Conservation (phyloP, 1,139 yeast genomes). For the Debaryomycetaceae sp. region DNA sequence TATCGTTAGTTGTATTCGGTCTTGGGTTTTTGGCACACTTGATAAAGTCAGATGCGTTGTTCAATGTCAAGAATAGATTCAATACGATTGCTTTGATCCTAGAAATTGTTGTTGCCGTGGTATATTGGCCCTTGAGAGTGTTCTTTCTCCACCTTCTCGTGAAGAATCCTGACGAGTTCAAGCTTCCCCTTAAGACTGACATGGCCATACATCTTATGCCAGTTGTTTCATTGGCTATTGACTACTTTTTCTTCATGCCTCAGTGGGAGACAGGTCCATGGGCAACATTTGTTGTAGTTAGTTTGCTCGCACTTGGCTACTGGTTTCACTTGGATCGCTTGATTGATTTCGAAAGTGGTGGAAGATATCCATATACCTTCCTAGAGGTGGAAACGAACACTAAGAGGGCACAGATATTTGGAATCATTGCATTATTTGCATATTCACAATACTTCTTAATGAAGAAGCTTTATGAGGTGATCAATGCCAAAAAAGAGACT, state of each 20-base stretch:
- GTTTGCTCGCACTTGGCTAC: slow-evolving; percentile 43
- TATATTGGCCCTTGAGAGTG: slow-evolving; percentile 65
- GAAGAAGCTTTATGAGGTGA: slow-evolving; percentile 21
- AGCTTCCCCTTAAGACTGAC: slow-evolving; percentile 50
- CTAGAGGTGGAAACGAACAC: slow-evolving; percentile 48
- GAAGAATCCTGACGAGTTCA: slow-evolving; percentile 25
- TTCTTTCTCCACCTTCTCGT: slow-evolving; percentile 42
- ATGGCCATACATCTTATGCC: slow-evolving; percentile 61
- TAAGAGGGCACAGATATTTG: slow-evolving; percentile 47
- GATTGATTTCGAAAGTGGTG: slow-evolving; percentile 44
- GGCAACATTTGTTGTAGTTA: slow-evolving; percentile 39
- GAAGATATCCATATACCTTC: slow-evolving; percentile 65
- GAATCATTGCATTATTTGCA: slow-evolving; percentile 44
- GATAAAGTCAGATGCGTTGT: slow-evolving; percentile 18
- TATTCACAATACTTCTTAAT: slow-evolving; percentile 32
- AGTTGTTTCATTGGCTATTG: slow-evolving; percentile 44
- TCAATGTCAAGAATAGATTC: slow-evolving; percentile 30
- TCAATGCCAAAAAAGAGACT: slow-evolving; percentile 14
- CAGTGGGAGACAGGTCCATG: slow-evolving; percentile 34
- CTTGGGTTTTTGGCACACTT: slow-evolving; percentile 42
- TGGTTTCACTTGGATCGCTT: slow-evolving; percentile 50
- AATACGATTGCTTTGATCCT: slow-evolving; percentile 54
- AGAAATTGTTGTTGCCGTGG: slow-evolving; percentile 55
- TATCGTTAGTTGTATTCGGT: slow-evolving; percentile 43
- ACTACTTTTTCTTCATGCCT: slow-evolving; percentile 56